Conservation (phyloP, 441 rosid genomes). For the Flueggea neowawraea region DNA sequence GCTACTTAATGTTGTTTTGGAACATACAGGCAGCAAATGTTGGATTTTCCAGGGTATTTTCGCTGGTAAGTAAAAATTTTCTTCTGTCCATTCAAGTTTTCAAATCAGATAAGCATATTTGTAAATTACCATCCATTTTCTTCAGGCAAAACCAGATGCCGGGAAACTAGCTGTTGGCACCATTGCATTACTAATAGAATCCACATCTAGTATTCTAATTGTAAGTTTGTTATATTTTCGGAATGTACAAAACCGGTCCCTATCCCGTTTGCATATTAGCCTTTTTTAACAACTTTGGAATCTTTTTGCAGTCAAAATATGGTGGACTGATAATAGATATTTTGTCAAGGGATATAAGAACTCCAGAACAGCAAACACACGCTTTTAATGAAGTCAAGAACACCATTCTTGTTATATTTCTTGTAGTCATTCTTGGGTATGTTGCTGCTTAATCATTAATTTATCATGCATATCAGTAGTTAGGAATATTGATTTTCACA, state of each 20-base stretch:
- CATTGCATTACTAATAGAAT: constrained; percentile 66
- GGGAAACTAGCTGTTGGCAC: constrained; percentile 72
- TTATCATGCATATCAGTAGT: background rate
- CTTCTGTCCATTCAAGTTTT: constrained; percentile 3
- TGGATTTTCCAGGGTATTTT: constrained; percentile 64
- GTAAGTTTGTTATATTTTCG: constrained; percentile 27
- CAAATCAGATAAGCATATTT: background rate
- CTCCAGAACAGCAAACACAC: constrained; percentile 61
- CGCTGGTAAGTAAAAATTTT: constrained; percentile 47
- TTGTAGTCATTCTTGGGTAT: constrained; percentile 81
- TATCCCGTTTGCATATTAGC: too few relatives aligned
- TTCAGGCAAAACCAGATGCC: constrained; percentile 86
- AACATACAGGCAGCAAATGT: constrained; percentile 73
- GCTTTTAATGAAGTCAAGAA: constrained; percentile 63
- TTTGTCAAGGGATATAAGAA: constrained; percentile 61
- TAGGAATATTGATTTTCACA: background rate
- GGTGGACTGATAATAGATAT: constrained; percentile 94
- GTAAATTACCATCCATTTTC: background rate
- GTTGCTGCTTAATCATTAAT: constrained; percentile 9
- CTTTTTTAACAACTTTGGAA: too few relatives aligned
- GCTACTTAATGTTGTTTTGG: constrained; percentile 14
- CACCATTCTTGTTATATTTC: constrained; percentile 61
- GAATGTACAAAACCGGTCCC: background rate
- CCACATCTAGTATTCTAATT: constrained; percentile 66
- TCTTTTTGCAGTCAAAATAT: constrained; percentile 72